Evolutionary conservation across 352 stramenopile genomes (phyloP).

Genomic region (Blastocystis sp.): DNA sequence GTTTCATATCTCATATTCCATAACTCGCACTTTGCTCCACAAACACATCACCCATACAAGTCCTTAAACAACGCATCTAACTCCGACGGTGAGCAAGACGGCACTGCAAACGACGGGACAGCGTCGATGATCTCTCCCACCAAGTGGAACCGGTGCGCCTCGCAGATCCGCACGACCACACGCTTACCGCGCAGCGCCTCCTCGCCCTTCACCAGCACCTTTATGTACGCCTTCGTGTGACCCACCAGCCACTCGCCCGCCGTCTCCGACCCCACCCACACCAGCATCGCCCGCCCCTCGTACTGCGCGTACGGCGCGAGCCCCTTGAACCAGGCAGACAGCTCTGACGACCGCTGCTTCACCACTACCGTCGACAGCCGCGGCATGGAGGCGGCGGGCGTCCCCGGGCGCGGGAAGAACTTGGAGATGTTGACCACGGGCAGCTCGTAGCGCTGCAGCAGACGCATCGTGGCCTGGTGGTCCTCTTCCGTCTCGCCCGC

Average conservation of each 20-base stretch:
- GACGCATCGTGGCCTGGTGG: conserved; percentile 82
- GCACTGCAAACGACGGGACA: conserved; percentile 71
- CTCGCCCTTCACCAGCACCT: conserved; percentile 80
- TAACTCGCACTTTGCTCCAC: conserved; percentile 69
- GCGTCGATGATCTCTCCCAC: conserved; percentile 76
- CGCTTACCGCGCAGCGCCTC: conserved; percentile 79
- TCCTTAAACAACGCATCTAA: conserved; percentile 71
- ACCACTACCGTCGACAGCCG: conserved; percentile 81
- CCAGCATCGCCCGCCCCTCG: conserved; percentile 75
- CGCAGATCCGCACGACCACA: conserved; percentile 75
- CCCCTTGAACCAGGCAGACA: conserved; percentile 82
- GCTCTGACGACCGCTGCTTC: conserved; percentile 81
- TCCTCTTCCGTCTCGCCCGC: conserved; percentile 82
- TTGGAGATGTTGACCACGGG: conserved; percentile 87
- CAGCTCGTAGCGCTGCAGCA: conserved; percentile 83
- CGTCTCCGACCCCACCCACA: conserved; percentile 75
- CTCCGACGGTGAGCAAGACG: conserved; percentile 74
- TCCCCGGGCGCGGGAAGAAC: conserved; percentile 86
- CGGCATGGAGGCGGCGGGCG: conserved; percentile 83
- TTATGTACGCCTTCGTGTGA: conserved; percentile 87
- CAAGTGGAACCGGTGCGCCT: conserved; percentile 78
- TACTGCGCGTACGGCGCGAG: conserved; percentile 79
- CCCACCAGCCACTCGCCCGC: conserved; percentile 80
- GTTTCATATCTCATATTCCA: conserved; percentile 19
- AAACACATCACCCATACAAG: conserved; percentile 71